Base-by-base conservation (phyloP, 2,329 filamentous ascomycete genomes). In the Microdochium paspali region DNA sequence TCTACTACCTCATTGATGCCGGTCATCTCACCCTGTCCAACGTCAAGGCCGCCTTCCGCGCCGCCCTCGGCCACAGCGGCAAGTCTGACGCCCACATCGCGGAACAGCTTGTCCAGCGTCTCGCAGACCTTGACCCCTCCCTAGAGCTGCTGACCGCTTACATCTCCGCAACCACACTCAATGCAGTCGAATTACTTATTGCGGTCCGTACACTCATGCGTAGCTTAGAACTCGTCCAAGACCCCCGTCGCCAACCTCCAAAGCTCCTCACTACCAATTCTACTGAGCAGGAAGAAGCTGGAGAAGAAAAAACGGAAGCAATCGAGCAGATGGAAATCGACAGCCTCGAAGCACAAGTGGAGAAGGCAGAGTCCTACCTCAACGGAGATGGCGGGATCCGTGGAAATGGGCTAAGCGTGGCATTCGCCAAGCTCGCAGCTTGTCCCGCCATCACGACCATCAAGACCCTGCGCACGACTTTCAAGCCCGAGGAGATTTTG, bases 381-480 rank as follows among this genome's bases (percentile, higher is more conserved):
- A 77, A 80, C 45, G 74, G 80, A 54, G 81, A 84, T 25, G 76
- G 81, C 40, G 74, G 76, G 51, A 72, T 77, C 47, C 79, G 84
- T 26, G 79, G 79, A 40, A 72, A 78, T 43, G 79, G 82, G 4
- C 66, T 90, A 10, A 84, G 82, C 23, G 68, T 82, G 15, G 83
- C 85, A 0, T 80, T 90, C 44, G 76, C 78, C 45, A 85, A 85
- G 58, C 74, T 91, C 4, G 82, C 81, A 60, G 74, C 75, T 21
- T 85, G 85, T 53, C 80, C 85, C 4, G 66, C 74, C 4, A 57
- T 71, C 0, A 66, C 73, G 1, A 82, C 86, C 39, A 77, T 85
- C 44, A 72, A 76, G 46, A 77, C 79, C 3, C 72, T 91, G 42
- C 80, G 84, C 35, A 70, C 73, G 10, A 76, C 75, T 24, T 77